Conservation (phyloP, 345 rosid species). For the Luvunga scandens region DNA sequence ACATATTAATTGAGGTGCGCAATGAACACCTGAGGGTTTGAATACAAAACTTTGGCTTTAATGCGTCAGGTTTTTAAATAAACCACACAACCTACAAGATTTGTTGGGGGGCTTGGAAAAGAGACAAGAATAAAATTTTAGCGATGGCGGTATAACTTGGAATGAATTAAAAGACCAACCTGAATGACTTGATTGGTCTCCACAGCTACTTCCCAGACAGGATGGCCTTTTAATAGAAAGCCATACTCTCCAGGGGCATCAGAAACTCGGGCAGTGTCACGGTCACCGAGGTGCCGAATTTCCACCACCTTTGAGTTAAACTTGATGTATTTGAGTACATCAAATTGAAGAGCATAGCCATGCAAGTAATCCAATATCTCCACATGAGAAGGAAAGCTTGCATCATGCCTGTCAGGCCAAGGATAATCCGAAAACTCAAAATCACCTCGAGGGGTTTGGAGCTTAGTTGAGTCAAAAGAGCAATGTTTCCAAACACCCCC, state of each 20-base stretch:
- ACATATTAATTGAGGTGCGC: not conserved
- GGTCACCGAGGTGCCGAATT: slow-evolving; percentile 23
- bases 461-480: slow-evolving; percentile 37
- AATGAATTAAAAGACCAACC: slow-evolving; percentile 18
- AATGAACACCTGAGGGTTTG: not conserved
- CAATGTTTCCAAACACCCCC: slow-evolving; percentile 76
- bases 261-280: not conserved
- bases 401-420: slow-evolving; percentile 40
- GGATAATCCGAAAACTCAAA: slow-evolving; percentile 45
- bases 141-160: no score
- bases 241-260: slow-evolving; percentile 21
- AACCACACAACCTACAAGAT: not conserved
- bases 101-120: not conserved
- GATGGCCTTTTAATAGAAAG: slow-evolving; percentile 26
- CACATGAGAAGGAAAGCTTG: slow-evolving; percentile 33
- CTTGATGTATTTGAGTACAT: slow-evolving; percentile 34
- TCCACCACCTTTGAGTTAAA: slow-evolving; percentile 41
- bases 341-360: slow-evolving; percentile 38
- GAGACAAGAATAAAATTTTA: not conserved
- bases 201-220: slow-evolving; percentile 47
- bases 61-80: no score
- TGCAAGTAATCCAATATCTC: slow-evolving; percentile 40
- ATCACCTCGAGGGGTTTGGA: slow-evolving; percentile 43
- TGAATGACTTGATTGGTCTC: slow-evolving; percentile 17
- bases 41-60: not conserved